These are phyloP conservation scores for Selenicereus undatus DNA, from an alignment of 148 eudicot species.

Conservation along the genomic window DNA sequence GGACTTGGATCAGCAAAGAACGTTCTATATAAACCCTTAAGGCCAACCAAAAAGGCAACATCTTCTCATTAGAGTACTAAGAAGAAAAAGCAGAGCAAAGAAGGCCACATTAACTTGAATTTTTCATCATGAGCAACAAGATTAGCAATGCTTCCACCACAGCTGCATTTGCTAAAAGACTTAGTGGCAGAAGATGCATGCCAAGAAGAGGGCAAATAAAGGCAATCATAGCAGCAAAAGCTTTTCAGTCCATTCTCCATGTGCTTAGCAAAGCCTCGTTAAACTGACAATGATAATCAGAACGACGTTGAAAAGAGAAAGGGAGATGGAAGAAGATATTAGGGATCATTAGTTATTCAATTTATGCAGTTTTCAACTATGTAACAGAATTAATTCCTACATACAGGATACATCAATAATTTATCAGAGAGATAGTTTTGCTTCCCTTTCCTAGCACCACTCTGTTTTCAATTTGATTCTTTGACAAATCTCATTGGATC, in stretches of 20 bases:
- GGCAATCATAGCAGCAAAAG: conserved; percentile 46
- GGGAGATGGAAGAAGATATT: neutral
- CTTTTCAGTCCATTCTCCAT: conserved; percentile 34
- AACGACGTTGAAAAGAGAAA: neutral
- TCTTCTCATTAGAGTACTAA: neutral
- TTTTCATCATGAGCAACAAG: conserved; percentile 28
- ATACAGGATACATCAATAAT: neutral
- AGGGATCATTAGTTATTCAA: neutral
- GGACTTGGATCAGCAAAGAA: neutral
- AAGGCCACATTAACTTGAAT: conserved; percentile 7
- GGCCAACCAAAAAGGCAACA: conserved; percentile 1
- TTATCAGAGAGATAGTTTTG: neutral
- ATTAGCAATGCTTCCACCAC: conserved; percentile 19
- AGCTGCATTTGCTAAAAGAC: conserved; percentile 20
- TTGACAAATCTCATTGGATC: neutral
- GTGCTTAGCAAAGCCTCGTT: conserved; percentile 22
- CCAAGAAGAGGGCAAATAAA: conserved; percentile 58
- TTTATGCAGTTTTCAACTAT: neutral
- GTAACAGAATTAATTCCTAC: neutral
- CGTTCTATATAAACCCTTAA: conserved; percentile 11
- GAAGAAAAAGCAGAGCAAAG: neutral
- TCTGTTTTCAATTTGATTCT: neutral
- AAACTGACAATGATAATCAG: neutral
- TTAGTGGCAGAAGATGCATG: conserved; percentile 27
- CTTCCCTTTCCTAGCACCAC: neutral